phyloP scores from a whole-genome alignment of 2,329 filamentous ascomycete species.

The Claviceps purpurea region DNA sequence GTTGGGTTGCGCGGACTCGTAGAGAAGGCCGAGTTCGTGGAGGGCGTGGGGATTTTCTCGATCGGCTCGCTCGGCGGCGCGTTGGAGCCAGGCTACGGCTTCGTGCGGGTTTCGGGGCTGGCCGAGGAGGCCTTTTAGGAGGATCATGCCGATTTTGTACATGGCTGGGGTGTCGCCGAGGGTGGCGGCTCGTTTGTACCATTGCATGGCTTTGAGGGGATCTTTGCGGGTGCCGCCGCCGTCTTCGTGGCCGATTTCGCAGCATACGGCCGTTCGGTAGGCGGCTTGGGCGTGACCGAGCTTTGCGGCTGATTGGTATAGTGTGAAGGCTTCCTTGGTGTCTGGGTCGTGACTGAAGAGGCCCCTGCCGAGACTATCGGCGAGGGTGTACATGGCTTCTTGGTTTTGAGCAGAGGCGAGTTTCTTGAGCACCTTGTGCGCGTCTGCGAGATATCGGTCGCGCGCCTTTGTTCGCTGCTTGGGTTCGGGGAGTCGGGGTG shows the following conservation, averaged over 20 bases:
- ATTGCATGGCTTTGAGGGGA: constrained; percentile 87
- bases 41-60: constrained; percentile 86
- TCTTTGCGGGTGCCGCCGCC: constrained; percentile 87
- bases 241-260: constrained; percentile 88
- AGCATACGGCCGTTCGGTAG: constrained; percentile 92
- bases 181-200: constrained; percentile 88
- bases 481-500: constrained; percentile 51
- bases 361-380: constrained; percentile 78
- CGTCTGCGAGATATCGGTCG: constrained; percentile 74
- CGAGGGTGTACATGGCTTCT: constrained; percentile 88
- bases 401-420: constrained; percentile 57
- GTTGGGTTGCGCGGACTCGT: constrained; percentile 49
- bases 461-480: constrained; percentile 60
- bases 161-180: constrained; percentile 86
- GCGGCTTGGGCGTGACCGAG: constrained; percentile 73
- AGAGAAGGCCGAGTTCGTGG: constrained; percentile 66
- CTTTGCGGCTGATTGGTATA: constrained; percentile 93
- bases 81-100: constrained; percentile 83
- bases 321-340: constrained; percentile 79
- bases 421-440: constrained; percentile 85
- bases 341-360: constrained; percentile 67
- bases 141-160: constrained; percentile 97
- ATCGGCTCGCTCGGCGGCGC: constrained; percentile 79
- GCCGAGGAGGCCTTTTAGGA: constrained; percentile 84
- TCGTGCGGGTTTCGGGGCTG: constrained; percentile 73